phyloP scores from a whole-genome alignment of 2,329 filamentous ascomycete species.

The Pseudogymnoascus sp. region DNA sequence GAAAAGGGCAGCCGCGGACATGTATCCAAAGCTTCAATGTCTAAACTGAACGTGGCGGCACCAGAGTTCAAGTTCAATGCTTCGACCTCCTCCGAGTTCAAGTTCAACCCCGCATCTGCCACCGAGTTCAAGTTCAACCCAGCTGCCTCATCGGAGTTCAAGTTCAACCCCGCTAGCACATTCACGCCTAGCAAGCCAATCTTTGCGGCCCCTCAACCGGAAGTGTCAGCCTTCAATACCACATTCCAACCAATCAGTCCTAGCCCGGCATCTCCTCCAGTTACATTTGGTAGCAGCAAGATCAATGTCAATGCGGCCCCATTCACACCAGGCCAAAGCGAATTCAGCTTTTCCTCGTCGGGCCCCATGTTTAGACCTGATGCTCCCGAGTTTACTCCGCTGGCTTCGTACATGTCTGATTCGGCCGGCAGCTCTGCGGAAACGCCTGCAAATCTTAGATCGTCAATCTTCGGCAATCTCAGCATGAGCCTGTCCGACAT shows the following conservation, averaged over 20 bases:
- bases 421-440: conserved; percentile 42
- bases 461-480: conserved; percentile 63
- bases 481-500: conserved; percentile 53
- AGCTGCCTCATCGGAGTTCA: conserved; percentile 69
- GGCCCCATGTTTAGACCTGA: conserved; percentile 66
- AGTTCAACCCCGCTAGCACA: conserved; percentile 52
- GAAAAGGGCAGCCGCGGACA: conserved; percentile 43
- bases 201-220: conserved; percentile 39
- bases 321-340: conserved; percentile 59
- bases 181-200: conserved; percentile 48
- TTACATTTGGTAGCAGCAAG: conserved; percentile 20
- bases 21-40: conserved; percentile 60
- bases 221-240: conserved; percentile 22
- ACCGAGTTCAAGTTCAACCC: conserved; percentile 75
- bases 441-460: conserved; percentile 16
- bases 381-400: conserved; percentile 68
- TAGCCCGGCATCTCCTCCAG: conserved; percentile 28
- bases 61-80: conserved; percentile 76
- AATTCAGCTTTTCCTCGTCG: conserved; percentile 61
- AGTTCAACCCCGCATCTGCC: conserved; percentile 38
- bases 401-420: conserved; percentile 36
- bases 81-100: conserved; percentile 18
- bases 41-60: conserved; percentile 80
- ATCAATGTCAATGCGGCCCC: conserved; percentile 63
- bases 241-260: conserved; percentile 10